Base-by-base conservation (phyloP, 805 yeast species). In the Kazachstania taianensis region DNA sequence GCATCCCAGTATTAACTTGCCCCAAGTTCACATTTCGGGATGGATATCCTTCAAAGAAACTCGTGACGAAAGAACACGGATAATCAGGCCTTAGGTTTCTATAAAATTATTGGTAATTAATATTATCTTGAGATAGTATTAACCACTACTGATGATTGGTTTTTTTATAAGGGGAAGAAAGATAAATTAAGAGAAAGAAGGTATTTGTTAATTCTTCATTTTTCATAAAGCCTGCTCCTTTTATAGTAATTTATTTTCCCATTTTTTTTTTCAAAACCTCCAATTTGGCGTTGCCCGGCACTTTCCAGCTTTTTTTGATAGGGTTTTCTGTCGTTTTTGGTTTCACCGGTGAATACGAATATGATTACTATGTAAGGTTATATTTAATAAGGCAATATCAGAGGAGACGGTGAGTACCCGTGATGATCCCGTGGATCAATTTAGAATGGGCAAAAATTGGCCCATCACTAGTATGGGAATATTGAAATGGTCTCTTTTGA, bases 391-490 rank as follows among this genome's bases (percentile, higher is more conserved):
- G n/a, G n/a, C n/a, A n/a, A n/a, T n/a, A n/a, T n/a, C 25, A 22
- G 25, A 22, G 3, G 25, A 4, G 4, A 22, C 25, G 25, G 25
- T 9, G 3, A 22, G 25, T 3, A 22, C 12, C 12, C 25, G 12
- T 22, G 12, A n/a, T 9, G 12, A 22, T 9, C 12, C 25, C 25
- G 12, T n/a, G 25, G 12, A n/a, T n/a, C n/a, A n/a, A n/a, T n/a
- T n/a, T n/a, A 22, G 13, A 15, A 26, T 26, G 29, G 92, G 92
- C 29, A 81, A 53, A 49, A 81, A 80, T 51, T 83, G 89, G 0
- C 94, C 94, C 30, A 81, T 78, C 14, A 83, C 75, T 50, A 83
- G 63, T 83, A 82, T 76, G 6, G 94, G 94, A 32, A 83, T 74
- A 57, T 81, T 89, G 59, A 81, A 83, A 32, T 78, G 74, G 59